Evolutionary conservation across 2,329 filamentous ascomycete genomes (phyloP), one percentile per base, ranked within the genome.

Genomic region (Trichoderma afroharzianum): DNA sequence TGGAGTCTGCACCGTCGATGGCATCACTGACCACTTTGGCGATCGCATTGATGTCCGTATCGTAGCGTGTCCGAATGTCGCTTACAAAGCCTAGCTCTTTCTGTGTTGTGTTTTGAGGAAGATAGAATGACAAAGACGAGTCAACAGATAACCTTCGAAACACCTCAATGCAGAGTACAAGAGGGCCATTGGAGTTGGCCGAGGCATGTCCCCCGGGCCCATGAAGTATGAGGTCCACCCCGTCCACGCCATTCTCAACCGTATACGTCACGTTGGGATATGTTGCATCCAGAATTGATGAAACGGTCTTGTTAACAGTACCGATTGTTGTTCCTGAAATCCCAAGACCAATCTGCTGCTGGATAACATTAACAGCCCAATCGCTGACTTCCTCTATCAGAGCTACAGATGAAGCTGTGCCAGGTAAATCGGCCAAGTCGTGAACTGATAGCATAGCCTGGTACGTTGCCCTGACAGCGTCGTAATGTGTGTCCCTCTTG

Each of bases 1-100:
- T 39, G 14, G 36, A 39, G 36, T 39, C 36, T 39, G 36, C 36
- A 39, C 15, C 36, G 36, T 39, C 36, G 18, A 39, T 39, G 36
- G 36, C 36, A 39, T 39, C 36, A 39, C 1, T 39, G 6, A 39
- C 36, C 36, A 39, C 36, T 39, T 39, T 39, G n/a, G 66, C 55
- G 39, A 73, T 21, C 9, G 50, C 64, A 11, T 70, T 64, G 32
- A 73, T 28, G 43, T 73, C 72, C 5, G 21, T 6, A 12, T 64
- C 66, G 32, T 67, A 73, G 24, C 72, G 72, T 9, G 36, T 72
- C 28, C 72, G 72, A 64, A 73, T 47, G 53, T 73, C 70, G 26
- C 71, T 50, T 14, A 70, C 71, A 15, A 73, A 58, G 64, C 72
- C 72, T 6, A 73, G 64, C 50, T 73, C 64, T 26, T 64, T 69